Evolutionary conservation across 495 filamentous ascomycete genomes (phyloP), one percentile per base, ranked within the genome.

Genomic region (Filosporella fistucella): DNA sequence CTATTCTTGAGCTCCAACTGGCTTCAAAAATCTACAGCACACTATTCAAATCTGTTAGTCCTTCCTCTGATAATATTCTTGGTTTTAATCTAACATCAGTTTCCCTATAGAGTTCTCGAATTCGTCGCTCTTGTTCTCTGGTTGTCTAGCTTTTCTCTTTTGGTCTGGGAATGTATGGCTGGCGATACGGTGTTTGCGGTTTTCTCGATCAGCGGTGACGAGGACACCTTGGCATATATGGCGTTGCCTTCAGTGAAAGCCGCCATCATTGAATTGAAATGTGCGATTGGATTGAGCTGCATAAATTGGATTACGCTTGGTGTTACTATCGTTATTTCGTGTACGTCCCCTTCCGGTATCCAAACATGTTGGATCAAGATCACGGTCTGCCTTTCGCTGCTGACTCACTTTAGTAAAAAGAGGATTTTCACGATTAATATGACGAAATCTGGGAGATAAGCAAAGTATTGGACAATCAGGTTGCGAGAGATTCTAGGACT

Each of bases 141-240:
- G 39, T 24, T 42, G 25, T 42, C 39, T 11, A 42, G 20, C 22
- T 42, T 42, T 42, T 42, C 39, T 16, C 39, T 42, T 16, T 24
- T 42, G 23, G 22, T 42, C 29, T 42, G 39, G 39, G 39, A 42
- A 42, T 42, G 39, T 16, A 42, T 24, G 39, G 22, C 11, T 26
- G 39, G 39, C 18, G 39, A 42, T 42, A 24, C 39, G 39, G 17
- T 24, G 23, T 42, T 42, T 16, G 39, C 39, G 4, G 39, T 42
- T 13, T 24, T 42, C 4, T 20, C 11, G 25, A 24, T 26, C 23
- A 42, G 39, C 17, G 22, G 39, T 8, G 22, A 42, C 29, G 21
- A 20, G 13, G 18, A 42, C 25, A n/a, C 29, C 23, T 20, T 42
- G 39, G 23, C 20, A 26, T 42, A 42, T 24, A 24, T 42, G 21